Evolutionary conservation across 2,329 filamentous ascomycete genomes (phyloP).

Genomic region (Pseudocercospora macadamiae): DNA sequence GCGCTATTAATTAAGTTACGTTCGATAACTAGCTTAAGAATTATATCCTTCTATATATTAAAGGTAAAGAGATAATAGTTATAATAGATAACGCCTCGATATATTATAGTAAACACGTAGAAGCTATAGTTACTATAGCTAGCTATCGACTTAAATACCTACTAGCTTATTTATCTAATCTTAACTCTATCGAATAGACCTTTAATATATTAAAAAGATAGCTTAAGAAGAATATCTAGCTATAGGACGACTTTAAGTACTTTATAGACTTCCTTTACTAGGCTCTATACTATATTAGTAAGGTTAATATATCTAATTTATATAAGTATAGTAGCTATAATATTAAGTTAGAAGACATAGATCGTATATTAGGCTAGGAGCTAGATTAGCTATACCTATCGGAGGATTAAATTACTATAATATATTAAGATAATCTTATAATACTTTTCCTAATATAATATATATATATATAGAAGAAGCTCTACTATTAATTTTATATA

Average conservation of each 20-base stretch:
- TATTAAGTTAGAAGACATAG: too few species aligned
- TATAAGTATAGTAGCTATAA: background rate
- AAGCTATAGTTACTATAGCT: background rate
- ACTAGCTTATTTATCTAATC: background rate
- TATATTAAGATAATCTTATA: too few species aligned
- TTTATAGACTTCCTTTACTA: background rate
- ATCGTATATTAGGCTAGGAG: too few species aligned
- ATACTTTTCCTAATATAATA: background rate
- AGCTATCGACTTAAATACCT: background rate
- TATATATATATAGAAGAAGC: background rate
- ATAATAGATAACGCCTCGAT: slow-evolving; percentile 8
- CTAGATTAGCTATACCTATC: too few species aligned
- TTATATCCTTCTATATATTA: background rate
- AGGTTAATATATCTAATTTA: background rate
- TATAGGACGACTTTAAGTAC: background rate
- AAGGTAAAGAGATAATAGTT: background rate
- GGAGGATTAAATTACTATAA: too few species aligned
- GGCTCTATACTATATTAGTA: background rate
- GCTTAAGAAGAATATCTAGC: slow-evolving; percentile 9
- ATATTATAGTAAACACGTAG: background rate
- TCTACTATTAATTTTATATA: background rate
- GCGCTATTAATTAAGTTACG: background rate
- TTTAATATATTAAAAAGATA: slow-evolving; percentile 4
- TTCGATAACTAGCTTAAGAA: background rate
- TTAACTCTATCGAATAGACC: slow-evolving; percentile 2